phyloP scores from a whole-genome alignment of 2,329 filamentous ascomycete genomes.

The Monilinia fructigena region DNA sequence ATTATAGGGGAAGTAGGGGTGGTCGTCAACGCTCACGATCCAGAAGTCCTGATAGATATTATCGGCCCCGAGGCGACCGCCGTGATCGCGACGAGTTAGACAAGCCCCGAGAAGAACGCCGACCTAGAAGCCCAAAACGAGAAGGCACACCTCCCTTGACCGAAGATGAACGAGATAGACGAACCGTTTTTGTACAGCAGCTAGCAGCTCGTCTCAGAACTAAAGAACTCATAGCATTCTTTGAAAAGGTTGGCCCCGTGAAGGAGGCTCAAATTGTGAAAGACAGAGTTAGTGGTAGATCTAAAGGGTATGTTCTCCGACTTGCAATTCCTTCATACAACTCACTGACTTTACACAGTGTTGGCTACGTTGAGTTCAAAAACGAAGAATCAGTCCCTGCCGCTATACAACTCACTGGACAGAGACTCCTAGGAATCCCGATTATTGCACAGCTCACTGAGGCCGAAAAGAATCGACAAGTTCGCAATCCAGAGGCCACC shows the following conservation, averaged over 20 bases:
- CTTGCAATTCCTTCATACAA: slow-evolving; percentile 1
- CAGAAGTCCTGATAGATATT: slow-evolving; percentile 64
- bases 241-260: slow-evolving; percentile 90
- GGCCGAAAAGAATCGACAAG: slow-evolving; percentile 98
- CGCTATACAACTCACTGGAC: slow-evolving; percentile 96
- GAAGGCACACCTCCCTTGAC: slow-evolving; percentile 71
- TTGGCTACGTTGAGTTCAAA: slow-evolving; percentile 99
- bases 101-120: slow-evolving; percentile 44
- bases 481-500: slow-evolving; percentile 71
- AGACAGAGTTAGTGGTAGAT: slow-evolving; percentile 92
- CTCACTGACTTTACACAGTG: slow-evolving; percentile 58
- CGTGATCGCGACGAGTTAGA: slow-evolving; percentile 55
- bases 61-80: slow-evolving; percentile 50
- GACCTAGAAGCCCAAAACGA: slow-evolving; percentile 44
- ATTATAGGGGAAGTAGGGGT: slow-evolving; percentile 55
- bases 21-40: slow-evolving; percentile 67
- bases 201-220: slow-evolving; percentile 90
- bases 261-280: slow-evolving; percentile 99
- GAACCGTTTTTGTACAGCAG: slow-evolving; percentile 98
- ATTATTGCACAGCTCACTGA: slow-evolving; percentile 98
- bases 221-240: slow-evolving; percentile 90
- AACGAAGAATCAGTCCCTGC: slow-evolving; percentile 89
- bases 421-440: slow-evolving; percentile 96
- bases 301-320: slow-evolving; percentile 74
- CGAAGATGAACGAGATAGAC: slow-evolving; percentile 93